Evolutionary conservation across 2,329 filamentous ascomycete genomes (phyloP).

Genomic region (Colletotrichum sidae): DNA sequence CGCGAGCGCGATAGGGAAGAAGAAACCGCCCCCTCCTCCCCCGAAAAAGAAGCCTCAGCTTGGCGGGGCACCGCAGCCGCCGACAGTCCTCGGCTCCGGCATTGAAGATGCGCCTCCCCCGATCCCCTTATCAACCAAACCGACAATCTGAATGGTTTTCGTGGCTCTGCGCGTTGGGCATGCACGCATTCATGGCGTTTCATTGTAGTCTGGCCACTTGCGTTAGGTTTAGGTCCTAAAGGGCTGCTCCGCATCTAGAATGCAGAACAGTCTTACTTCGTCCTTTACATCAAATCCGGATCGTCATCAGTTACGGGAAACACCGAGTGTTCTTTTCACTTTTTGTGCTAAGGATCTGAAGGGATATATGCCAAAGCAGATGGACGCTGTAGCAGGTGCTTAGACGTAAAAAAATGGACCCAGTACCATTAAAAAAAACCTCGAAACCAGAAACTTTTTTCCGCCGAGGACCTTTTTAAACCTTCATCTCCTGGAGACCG

Average conservation of each 20-base stretch:
- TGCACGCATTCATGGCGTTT: constrained; percentile 34
- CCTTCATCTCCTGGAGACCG: constrained; percentile 89
- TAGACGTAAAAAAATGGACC: constrained; percentile 15
- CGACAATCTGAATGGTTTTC: constrained; percentile 51
- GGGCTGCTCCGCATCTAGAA: background rate
- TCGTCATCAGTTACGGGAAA: constrained; percentile 26
- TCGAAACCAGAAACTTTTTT: constrained; percentile 24
- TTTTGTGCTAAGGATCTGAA: constrained; percentile 39
- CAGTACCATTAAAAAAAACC: constrained; percentile 29
- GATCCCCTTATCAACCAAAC: constrained; percentile 63
- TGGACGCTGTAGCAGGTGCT: constrained; percentile 35
- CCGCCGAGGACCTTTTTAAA: constrained; percentile 66
- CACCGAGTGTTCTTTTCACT: constrained; percentile 29
- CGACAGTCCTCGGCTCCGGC: constrained; percentile 29
- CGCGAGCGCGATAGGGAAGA: constrained; percentile 53
- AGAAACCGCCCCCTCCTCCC: constrained; percentile 65
- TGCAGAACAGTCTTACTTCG: background rate
- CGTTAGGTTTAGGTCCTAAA: constrained; percentile 1
- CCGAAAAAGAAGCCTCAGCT: constrained; percentile 64
- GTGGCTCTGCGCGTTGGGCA: background rate
- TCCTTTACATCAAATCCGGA: constrained; percentile 4
- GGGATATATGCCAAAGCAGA: constrained; percentile 40
- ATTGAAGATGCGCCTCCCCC: constrained; percentile 59
- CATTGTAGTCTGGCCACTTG: constrained; percentile 12
- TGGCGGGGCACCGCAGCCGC: constrained; percentile 35